Conservation (phyloP, 2,329 filamentous ascomycete species). For the Apiospora sp. region DNA sequence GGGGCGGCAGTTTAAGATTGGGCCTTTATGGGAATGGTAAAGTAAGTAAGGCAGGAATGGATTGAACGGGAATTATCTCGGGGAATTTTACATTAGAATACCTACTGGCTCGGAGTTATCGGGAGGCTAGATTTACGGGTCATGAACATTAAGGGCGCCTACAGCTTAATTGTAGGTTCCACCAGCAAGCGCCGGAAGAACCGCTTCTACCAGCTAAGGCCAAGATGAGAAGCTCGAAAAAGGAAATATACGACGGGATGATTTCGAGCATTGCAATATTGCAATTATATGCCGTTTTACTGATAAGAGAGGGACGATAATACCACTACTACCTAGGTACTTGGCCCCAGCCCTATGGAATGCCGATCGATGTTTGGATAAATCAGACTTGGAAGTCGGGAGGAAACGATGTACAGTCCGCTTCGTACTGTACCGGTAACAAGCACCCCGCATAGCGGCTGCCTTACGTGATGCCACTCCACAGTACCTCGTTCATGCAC, state of each 20-base stretch:
- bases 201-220: neutral
- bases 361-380: neutral
- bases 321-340: neutral
- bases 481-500: conserved; percentile 20
- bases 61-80: neutral
- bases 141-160: neutral
- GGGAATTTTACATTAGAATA: neutral
- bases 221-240: neutral
- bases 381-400: neutral
- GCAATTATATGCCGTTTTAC: neutral
- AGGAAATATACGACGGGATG: neutral
- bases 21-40: neutral
- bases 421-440: conserved; percentile 10
- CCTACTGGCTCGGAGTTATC: conserved; percentile 12
- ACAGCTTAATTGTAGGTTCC: neutral
- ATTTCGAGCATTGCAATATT: neutral
- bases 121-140: conserved; percentile 14
- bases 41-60: neutral
- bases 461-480: conserved; percentile 21
- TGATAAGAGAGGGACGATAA: neutral
- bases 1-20: neutral
- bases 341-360: no score
- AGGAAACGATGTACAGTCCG: neutral
- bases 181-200: neutral
- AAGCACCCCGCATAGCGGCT: conserved; percentile 1